Evolutionary conservation across 768 basidiomycete genomes (phyloP), one percentile per base, ranked within the genome.

Genomic region (Pleurotus tuber-regium): DNA sequence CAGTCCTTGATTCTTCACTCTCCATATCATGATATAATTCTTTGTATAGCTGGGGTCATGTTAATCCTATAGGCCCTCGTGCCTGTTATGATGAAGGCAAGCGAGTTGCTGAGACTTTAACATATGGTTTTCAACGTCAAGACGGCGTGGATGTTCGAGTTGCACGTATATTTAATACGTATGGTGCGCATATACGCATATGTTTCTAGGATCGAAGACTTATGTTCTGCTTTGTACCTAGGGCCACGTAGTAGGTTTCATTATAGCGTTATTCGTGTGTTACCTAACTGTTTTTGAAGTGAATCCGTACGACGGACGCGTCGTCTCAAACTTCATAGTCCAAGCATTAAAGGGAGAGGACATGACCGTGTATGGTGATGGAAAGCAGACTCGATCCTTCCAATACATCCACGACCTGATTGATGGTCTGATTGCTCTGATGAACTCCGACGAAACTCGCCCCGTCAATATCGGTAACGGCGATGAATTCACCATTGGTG

Each of bases 51-150:
- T 97, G 94, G 94, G 95, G 94, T 41, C 87, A 98, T 69, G 97
- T 99, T 64, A 99, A 99, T 76, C 94, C 94, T 36, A 97, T 95
- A 60, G 97, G 97, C 19, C 91, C 92, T 54, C 90, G 97, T 55
- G 95, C 96, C n/a, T 99, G 97, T 70, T 99, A 99, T 65, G 97
- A 99, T 64, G 97, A 99, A 71, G 97, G 97, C 43, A 99, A 99
- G 74, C 93, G 97, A 61, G 96, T 98, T 31, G 96, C 97, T 33
- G 97, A 99, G 73, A 97, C 96, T 14, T 71, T 99, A 57, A 95
- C 96, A 5, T 99, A 98, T 63, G 95, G 95, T 33, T 98, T 89
- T 77, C 88, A 91, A 57, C 79, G 89, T 53, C 97, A 97, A 67
- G 93, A 98, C 63, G 85, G 86, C 50, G 95, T 99, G 54, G 91